Percentiles rank a stretch among this genome's conserved stretches.
Evolutionary conservation across 352 stramenopile species (phyloP).

Genomic region (Phytophthora sansomeana): DNA sequence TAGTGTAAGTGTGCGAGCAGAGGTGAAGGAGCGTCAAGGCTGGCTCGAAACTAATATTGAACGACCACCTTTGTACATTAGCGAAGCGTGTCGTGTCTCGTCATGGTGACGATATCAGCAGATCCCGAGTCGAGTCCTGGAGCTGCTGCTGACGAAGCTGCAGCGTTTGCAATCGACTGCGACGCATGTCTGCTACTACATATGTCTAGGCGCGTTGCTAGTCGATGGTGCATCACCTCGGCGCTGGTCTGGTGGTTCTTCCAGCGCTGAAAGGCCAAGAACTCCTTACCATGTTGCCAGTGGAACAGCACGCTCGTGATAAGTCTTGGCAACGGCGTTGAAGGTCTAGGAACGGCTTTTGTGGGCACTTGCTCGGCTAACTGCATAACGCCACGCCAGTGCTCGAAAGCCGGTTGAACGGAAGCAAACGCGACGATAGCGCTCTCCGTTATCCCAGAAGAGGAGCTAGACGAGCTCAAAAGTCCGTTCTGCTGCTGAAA

Average conservation of each 20-base stretch:
- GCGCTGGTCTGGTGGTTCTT: constrained; percentile 33
- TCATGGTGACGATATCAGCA: constrained; percentile 7
- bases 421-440: constrained; percentile 18
- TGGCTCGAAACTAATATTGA: constrained; percentile 26
- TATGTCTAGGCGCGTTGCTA: constrained; percentile 41
- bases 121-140: constrained; percentile 13
- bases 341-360: constrained; percentile 14
- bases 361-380: not conserved
- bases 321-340: constrained; percentile 17
- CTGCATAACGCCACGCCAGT: constrained; percentile 23
- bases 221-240: constrained; percentile 31
- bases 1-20: constrained; percentile 17
- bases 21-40: constrained; percentile 16
- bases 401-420: constrained; percentile 30
- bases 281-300: constrained; percentile 40
- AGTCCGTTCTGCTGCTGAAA: constrained; percentile 4
- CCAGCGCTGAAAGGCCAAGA: constrained; percentile 49
- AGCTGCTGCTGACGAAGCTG: constrained; percentile 42
- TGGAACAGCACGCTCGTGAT: constrained; percentile 40
- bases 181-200: constrained; percentile 43
- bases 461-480: not conserved
- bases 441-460: constrained; percentile 8
- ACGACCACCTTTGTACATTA: constrained; percentile 9
- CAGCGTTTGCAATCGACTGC: constrained; percentile 34
- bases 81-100: not conserved